These are phyloP conservation scores for Apiosordaria backusii DNA, from an alignment of 495 filamentous ascomycete species.

Conservation along the genomic window DNA sequence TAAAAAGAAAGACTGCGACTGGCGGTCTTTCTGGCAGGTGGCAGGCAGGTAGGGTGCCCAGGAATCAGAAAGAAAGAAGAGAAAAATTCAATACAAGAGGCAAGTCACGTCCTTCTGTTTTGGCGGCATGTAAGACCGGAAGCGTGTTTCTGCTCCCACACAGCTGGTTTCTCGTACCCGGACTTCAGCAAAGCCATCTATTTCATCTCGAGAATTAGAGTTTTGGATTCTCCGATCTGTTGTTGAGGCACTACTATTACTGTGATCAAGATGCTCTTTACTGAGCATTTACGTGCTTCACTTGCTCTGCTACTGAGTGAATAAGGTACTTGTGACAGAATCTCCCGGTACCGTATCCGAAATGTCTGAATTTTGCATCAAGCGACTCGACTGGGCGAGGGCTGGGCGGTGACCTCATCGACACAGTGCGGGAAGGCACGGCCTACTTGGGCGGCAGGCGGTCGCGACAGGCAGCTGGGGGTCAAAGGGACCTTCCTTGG, in stretches of 20 bases:
- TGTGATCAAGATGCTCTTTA: too few species aligned
- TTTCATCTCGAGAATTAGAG: not conserved
- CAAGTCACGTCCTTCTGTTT: slow-evolving; percentile 4
- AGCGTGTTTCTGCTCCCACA: not conserved
- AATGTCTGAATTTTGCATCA: not conserved
- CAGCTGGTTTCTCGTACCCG: not conserved
- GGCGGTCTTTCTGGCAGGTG: slow-evolving; percentile 19
- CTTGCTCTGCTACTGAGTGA: too few species aligned
- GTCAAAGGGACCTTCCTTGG: slow-evolving; percentile 10
- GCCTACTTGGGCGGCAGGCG: slow-evolving; percentile 2
- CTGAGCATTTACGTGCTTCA: too few species aligned
- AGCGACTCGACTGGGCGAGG: not conserved
- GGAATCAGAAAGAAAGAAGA: slow-evolving; percentile 4
- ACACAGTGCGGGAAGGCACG: slow-evolving; percentile 14
- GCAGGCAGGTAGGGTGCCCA: slow-evolving; percentile 13
- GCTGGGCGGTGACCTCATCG: slow-evolving; percentile 21
- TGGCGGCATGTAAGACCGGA: not conserved
- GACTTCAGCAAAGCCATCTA: not conserved
- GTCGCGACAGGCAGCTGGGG: slow-evolving; percentile 7
- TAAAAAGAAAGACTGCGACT: slow-evolving; percentile 10
- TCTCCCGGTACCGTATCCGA: not conserved
- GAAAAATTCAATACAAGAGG: not conserved
- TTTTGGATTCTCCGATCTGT: not conserved
- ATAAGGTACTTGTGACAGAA: not conserved
- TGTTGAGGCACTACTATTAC: not conserved